Base-by-base conservation (phyloP, 2,329 filamentous ascomycete species). In the Catunica adiposa region DNA sequence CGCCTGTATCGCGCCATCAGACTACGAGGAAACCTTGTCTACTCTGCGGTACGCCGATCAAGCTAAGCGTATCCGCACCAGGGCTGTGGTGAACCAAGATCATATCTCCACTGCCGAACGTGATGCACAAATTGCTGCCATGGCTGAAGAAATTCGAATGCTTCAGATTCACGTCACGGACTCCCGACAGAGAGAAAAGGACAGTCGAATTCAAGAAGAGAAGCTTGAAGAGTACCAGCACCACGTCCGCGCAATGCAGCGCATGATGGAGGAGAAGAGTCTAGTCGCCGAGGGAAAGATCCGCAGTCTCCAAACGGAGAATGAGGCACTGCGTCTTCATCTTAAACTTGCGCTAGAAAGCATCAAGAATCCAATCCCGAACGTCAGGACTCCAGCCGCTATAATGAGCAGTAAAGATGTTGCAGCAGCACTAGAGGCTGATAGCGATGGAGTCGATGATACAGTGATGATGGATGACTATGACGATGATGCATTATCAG, bases 11-110 rank as follows among this genome's bases (percentile, higher is more conserved):
- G 84, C 89, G 3, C 92, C 92, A 0, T 83, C 86, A 0, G 92
- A 98, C 70, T 97, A 98, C 66, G 92, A 98, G 57, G 92, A 98
- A 67, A 98, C 92, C 0, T 77, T 98, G 1, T 95, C 88, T 1
- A 98, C 92, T 1, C 79, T 98, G 11, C 87, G 92, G 38, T 98
- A 98, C 67, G 92, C 92, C 20, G 90, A 98, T 68, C 90, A 97
- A 69, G 92, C 92, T 59, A 98, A 98, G 73, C 84, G 86, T 56
- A 98, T 98, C 71, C 88, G 89, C 64, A 97, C 89, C 34, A 84
- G 88, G 53, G 92, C 92, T 25, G 82, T 89, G 31, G 86, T 97
- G 71, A 98, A 98, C 71, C 89, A 98, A 70, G 89, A 96, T 68
- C 85, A 89, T 63, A 83, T 96, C 62, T 90, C 86, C 8, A 84